Conservation (phyloP, 768 basidiomycete genomes). For the Pleurotus giganteus region DNA sequence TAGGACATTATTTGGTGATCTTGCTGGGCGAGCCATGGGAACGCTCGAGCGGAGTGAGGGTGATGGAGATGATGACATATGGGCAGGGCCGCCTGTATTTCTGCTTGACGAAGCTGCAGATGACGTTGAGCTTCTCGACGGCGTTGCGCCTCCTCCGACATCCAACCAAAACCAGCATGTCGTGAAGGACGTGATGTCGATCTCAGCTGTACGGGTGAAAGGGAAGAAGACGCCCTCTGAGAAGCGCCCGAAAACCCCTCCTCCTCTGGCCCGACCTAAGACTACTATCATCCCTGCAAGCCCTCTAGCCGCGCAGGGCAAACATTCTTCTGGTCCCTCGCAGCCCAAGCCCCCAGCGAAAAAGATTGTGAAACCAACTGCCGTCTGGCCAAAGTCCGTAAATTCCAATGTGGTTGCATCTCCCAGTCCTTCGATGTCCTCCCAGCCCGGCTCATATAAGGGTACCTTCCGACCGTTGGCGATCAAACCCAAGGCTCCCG, state of each 20-base stretch:
- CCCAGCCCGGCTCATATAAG: no score
- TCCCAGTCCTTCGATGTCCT: no score
- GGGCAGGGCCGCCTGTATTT: constrained; percentile 1
- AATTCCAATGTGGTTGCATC: no score
- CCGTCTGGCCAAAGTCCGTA: no score
- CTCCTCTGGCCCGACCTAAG: background rate
- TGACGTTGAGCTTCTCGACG: background rate
- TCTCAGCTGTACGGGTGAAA: background rate
- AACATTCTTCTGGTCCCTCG: background rate
- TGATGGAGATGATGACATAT: background rate
- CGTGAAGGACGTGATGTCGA: no score
- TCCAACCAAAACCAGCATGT: no score
- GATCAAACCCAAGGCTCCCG: no score
- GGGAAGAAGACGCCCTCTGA: no score
- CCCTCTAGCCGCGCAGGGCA: background rate
- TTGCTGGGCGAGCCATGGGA: background rate
- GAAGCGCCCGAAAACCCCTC: background rate
- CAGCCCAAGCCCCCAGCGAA: no score
- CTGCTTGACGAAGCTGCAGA: background rate
- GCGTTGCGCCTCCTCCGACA: background rate
- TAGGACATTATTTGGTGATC: background rate
- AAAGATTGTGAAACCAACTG: no score
- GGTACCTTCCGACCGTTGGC: no score
- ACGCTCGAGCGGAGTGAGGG: background rate
- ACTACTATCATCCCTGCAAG: background rate